Percentiles rank a stretch among this genome's conserved stretches.
These are phyloP conservation scores for Ophiostoma novo-ulmi DNA, from an alignment of 2,329 filamentous ascomycete genomes.

Conservation along the genomic window DNA sequence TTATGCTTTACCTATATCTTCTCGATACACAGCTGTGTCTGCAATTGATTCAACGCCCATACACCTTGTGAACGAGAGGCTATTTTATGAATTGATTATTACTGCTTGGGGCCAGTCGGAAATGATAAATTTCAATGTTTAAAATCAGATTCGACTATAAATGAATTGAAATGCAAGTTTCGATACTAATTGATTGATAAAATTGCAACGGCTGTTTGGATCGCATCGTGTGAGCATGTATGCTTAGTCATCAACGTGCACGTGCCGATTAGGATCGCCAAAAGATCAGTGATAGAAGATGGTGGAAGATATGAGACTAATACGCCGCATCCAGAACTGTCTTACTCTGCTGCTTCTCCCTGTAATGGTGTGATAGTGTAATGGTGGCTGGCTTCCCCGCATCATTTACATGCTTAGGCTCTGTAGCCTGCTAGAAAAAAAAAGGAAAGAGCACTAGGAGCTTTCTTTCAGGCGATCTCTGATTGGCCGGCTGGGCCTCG, in stretches of 20 bases:
- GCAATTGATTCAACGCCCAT: neutral
- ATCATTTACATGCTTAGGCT: neutral
- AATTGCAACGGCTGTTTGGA: neutral
- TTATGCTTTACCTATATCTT: neutral
- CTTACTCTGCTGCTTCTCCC: neutral
- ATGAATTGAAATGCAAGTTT: too few relatives aligned
- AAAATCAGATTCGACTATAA: too few relatives aligned
- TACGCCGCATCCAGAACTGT: neutral
- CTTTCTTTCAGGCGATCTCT: neutral
- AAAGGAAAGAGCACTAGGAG: slow-evolving; percentile 1
- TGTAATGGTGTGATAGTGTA: neutral
- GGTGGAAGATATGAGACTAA: neutral
- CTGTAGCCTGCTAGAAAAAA: neutral
- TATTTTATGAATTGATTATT: neutral
- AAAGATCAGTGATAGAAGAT: neutral
- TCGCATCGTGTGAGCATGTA: neutral
- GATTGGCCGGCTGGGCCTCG: neutral
- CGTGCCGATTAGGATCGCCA: neutral
- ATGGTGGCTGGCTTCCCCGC: neutral
- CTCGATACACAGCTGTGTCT: neutral
- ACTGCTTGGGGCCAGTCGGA: too few relatives aligned
- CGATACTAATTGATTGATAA: neutral
- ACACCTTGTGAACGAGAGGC: neutral
- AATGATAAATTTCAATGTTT: too few relatives aligned
- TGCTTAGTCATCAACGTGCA: neutral